Evolutionary conservation across 306 rosid genomes (phyloP), one percentile per base, ranked within the genome.

Genomic region (Vigna radiata): DNA sequence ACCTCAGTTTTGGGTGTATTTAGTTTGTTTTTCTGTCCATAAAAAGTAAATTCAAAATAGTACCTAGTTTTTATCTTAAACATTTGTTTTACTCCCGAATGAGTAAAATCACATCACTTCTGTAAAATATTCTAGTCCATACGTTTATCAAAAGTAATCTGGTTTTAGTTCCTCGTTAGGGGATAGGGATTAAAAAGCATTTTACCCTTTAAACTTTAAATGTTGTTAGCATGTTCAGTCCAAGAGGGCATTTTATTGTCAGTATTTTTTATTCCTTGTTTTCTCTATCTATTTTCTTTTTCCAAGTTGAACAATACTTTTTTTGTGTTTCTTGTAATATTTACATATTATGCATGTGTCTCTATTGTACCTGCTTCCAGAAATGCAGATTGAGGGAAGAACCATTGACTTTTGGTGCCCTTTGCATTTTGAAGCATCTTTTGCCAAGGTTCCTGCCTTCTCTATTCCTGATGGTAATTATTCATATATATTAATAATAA

Each of bases 311-410:
- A 36, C 29, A 4, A 37, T 64, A 27, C 39, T 2, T 16, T 43
- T 43, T 55, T 43, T 82, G 58, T 66, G 52, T 73, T 67, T 31
- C 62, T 72, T 58, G 19, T 68, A 60, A 43, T 41, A 27, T 60
- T 23, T 61, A 23, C 60, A 15, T 19, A 8, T 73, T 46, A 39
- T 77, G 65, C 44, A 47, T 68, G 8, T 50, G 53, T 69, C 21
- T 69, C 17, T 58, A 25, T 78, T 55, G 81, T 71, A 21, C 70
- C 14, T 64, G 66, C 76, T 46, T 70, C 72, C 87, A 94, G 98
- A 94, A 94, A 90, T 94, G 97, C 88, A 84, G 87, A 85, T 79
- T 91, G 85, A 90, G 87, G 88, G 98, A 94, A 87, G 97, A 94
- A 56, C 87, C 91, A 41, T 78, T 87, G 85, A 89, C 94, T 62